These are phyloP conservation scores for Gossypium schwendimanii DNA, from an alignment of 441 rosid species.

Conservation along the genomic window DNA sequence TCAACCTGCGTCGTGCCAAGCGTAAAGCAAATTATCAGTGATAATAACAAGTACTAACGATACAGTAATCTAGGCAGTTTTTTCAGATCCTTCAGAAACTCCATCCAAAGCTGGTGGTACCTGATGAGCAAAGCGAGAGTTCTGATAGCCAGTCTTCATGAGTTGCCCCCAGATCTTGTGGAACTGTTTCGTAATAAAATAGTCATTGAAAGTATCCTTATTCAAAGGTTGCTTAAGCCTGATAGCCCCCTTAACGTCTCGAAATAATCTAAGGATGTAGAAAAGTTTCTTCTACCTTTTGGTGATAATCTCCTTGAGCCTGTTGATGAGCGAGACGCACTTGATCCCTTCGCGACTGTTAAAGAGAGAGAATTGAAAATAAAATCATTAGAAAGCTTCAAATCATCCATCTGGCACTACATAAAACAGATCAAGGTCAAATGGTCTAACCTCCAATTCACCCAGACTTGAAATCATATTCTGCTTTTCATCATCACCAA, in stretches of 20 bases:
- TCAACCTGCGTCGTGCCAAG: slow-evolving; percentile 55
- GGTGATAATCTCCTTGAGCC: slow-evolving; percentile 71
- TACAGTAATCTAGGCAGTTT: background rate
- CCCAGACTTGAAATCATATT: slow-evolving; percentile 30
- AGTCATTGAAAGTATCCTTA: background rate
- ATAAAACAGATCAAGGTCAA: background rate
- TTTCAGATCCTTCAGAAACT: background rate
- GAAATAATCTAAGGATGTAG: background rate
- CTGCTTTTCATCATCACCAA: slow-evolving; percentile 36
- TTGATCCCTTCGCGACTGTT: slow-evolving; percentile 41
- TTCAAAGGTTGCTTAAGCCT: background rate
- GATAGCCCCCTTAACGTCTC: background rate
- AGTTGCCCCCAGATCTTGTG: slow-evolving; percentile 97
- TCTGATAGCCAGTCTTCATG: slow-evolving; percentile 97
- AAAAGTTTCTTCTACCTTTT: slow-evolving; percentile 38
- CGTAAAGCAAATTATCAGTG: background rate
- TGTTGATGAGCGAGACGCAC: slow-evolving; percentile 63
- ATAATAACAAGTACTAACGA: background rate
- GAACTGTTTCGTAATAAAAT: slow-evolving; percentile 43
- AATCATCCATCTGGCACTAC: background rate
- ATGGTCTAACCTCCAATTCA: slow-evolving; percentile 54
- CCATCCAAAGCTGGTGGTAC: slow-evolving; percentile 19
- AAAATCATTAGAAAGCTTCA: background rate
- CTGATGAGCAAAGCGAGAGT: slow-evolving; percentile 98
- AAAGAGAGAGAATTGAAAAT: slow-evolving; percentile 6